These are phyloP conservation scores for Cyclotella cryptica DNA, from an alignment of 108 stramenopile genomes.

Conservation along the genomic window DNA sequence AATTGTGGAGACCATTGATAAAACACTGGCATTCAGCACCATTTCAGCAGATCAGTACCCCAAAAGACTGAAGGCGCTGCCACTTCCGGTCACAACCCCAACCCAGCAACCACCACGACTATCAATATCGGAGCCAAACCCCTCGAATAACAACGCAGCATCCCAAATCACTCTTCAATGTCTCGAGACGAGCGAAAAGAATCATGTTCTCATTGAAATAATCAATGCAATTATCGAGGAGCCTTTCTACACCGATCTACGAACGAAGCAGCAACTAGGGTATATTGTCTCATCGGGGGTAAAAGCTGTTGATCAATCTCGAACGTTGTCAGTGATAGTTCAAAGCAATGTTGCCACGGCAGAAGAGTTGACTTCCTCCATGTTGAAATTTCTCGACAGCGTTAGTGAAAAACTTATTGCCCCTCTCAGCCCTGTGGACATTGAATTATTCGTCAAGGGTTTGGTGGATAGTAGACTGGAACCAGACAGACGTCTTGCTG, in stretches of 20 bases:
- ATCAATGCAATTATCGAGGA: slow-evolving; percentile 77
- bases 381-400: slow-evolving; percentile 64
- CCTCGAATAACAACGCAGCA: slow-evolving; percentile 75
- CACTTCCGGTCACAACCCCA: slow-evolving; percentile 52
- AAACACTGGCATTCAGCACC: slow-evolving; percentile 71
- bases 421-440: slow-evolving; percentile 60
- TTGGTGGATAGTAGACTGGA: slow-evolving; percentile 83
- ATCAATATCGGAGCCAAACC: slow-evolving; percentile 77
- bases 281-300: slow-evolving; percentile 90
- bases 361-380: slow-evolving; percentile 32
- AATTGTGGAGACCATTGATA: slow-evolving; percentile 69
- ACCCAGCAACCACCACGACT: slow-evolving; percentile 51
- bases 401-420: slow-evolving; percentile 55
- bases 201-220: slow-evolving; percentile 78
- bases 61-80: slow-evolving; percentile 64
- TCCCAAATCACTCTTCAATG: slow-evolving; percentile 77
- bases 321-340: slow-evolving; percentile 73
- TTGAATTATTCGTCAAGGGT: slow-evolving; percentile 75
- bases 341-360: slow-evolving; percentile 61
- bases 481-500: slow-evolving; percentile 79
- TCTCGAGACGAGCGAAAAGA: slow-evolving; percentile 65
- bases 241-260: slow-evolving; percentile 89
- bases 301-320: slow-evolving; percentile 69
- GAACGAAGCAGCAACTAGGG: slow-evolving; percentile 94
- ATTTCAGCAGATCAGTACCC: slow-evolving; percentile 69